phyloP scores from a whole-genome alignment of 345 rosid species.

The Euphorbia lathyris region DNA sequence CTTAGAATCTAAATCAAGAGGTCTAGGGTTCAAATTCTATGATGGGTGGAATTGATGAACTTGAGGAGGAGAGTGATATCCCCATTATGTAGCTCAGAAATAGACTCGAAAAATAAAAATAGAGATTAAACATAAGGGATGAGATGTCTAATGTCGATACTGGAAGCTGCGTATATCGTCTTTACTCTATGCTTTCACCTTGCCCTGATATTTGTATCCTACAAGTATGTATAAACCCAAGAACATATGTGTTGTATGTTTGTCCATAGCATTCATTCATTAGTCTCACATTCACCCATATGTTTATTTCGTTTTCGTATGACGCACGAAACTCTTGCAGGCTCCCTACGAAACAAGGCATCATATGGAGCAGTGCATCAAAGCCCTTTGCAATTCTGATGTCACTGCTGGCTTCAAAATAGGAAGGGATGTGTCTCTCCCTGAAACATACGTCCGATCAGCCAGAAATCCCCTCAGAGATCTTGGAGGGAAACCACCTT shows the following conservation, averaged over 20 bases:
- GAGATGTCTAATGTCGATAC: neutral
- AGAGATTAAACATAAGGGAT: neutral
- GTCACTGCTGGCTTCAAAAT: slow-evolving; percentile 79
- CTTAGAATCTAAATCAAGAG: neutral
- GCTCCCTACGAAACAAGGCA: slow-evolving; percentile 98
- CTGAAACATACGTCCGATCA: slow-evolving; percentile 89
- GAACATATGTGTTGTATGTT: neutral
- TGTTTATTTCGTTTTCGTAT: neutral
- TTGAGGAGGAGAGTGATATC: neutral
- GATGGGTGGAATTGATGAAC: neutral
- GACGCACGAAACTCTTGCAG: slow-evolving; percentile 32
- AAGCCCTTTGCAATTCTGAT: slow-evolving; percentile 95
- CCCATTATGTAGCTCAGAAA: neutral
- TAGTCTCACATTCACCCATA: neutral
- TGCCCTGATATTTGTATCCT: too few species aligned
- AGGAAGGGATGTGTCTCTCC: slow-evolving; percentile 94
- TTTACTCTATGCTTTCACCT: too few species aligned
- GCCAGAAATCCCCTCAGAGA: slow-evolving; percentile 88
- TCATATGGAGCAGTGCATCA: slow-evolving; percentile 96
- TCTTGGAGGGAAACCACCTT: slow-evolving; percentile 80
- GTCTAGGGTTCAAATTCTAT: neutral
- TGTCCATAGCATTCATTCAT: neutral
- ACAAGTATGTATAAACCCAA: too few species aligned
- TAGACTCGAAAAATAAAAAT: neutral
- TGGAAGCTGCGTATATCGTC: neutral